Base-by-base conservation (phyloP, 352 stramenopile genomes). In the Blastocystis sp. region DNA sequence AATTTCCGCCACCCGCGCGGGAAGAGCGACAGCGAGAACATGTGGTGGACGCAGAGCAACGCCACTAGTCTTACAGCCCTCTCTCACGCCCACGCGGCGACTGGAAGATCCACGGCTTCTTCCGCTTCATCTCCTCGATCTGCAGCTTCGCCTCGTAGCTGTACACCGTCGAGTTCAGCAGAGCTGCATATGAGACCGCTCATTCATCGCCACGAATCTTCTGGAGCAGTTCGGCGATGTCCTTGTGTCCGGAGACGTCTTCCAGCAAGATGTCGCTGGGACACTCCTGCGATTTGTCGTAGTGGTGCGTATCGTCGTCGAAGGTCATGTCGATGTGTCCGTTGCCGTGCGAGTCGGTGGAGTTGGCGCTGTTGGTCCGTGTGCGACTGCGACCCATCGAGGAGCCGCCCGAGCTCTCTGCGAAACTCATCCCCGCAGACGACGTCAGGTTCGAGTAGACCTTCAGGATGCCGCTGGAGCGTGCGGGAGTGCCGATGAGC, bases 181-280 rank as follows among this genome's bases (percentile, higher is more conserved):
- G 48, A 9, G 29, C 69, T 81, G 42, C 32, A 42, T 24, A 46
- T 42, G 21, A 81, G 4, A 29, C 18, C 27, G 29, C 42, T n/a
- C 16, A 32, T 63, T 4, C 4, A 64, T 48, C 16, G 9, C 6
- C 1, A 81, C 69, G 36, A 24, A 81, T 81, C 27, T 81, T 81
- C 69, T 81, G 69, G 40, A 64, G 42, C 56, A 88, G 61, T 54
- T 85, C 65, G 53, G 72, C 44, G 27, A 87, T 72, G 63, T 59
- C 32, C 79, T 84, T 72, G 48, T 88, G 24, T 24, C 84, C 32
- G n/a, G 86, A 54, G n/a, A 85, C 9, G 61, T 87, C 86, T 44
- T 40, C 27, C 53, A 88, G n/a, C n/a, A 69, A 9, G 44, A 88
- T 79, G 64, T 81, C 69, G 0, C 40, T 63, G 0, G 69, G 69